These are phyloP conservation scores for Candida ulmi DNA, from an alignment of 805 yeast species.

Conservation along the genomic window DNA sequence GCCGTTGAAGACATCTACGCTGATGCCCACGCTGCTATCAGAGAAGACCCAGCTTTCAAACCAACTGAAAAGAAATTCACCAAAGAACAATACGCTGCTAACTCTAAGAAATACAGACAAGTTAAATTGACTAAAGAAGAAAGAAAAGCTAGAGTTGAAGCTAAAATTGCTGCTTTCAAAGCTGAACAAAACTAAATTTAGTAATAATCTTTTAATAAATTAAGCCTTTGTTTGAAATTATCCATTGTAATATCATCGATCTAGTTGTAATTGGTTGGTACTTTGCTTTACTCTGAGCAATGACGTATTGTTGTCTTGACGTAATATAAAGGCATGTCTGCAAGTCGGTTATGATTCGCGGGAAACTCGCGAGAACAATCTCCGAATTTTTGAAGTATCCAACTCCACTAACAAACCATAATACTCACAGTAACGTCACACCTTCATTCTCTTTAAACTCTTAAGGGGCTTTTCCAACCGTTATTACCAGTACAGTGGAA, in stretches of 20 bases:
- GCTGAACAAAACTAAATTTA: conserved; percentile 36
- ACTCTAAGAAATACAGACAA: conserved; percentile 87
- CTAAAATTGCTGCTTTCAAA: conserved; percentile 91
- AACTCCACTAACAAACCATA: no score
- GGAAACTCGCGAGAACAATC: no score
- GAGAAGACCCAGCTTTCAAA: conserved; percentile 91
- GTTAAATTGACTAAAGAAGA: conserved; percentile 85
- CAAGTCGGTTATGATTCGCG: no score
- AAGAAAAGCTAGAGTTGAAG: conserved; percentile 83
- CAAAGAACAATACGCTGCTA: conserved; percentile 97
- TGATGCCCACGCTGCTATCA: conserved; percentile 92
- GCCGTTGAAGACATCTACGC: conserved; percentile 92
- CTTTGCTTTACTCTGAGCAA: no score
- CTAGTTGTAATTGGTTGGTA: no score
- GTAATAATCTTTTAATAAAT: conserved; percentile 29
- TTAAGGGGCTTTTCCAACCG: no score
- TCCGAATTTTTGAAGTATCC: no score
- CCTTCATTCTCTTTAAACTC: no score
- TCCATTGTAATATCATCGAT: conserved; percentile 25
- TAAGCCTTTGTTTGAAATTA: conserved; percentile 25
- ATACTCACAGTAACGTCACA: no score
- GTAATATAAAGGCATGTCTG: no score
- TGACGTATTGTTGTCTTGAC: no score
- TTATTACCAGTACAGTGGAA: no score
- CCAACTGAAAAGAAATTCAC: conserved; percentile 89